These are phyloP conservation scores for Emiliania huxleyi DNA, from an alignment of 78 protist genomes.

Conservation along the genomic window DNA sequence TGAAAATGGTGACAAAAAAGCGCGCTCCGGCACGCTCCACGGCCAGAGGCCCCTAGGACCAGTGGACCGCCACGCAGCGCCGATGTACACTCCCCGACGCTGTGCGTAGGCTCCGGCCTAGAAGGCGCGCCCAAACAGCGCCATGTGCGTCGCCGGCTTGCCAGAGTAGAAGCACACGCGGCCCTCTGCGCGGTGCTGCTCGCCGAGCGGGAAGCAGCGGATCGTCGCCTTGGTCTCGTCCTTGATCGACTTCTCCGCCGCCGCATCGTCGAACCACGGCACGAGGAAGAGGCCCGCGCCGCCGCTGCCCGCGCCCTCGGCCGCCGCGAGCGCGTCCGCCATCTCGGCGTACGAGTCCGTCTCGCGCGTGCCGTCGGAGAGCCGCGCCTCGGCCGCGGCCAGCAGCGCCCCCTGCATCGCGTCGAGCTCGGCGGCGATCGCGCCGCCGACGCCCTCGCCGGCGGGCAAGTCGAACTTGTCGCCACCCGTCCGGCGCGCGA, in stretches of 20 bases:
- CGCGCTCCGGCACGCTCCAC: too few species aligned
- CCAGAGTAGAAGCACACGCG: not conserved
- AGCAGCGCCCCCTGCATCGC: not conserved
- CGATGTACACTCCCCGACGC: too few species aligned
- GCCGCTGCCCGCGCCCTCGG: not conserved
- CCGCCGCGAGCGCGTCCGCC: not conserved
- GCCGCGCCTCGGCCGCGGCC: not conserved
- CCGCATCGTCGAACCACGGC: not conserved
- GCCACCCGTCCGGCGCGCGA: not conserved
- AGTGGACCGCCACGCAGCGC: too few species aligned
- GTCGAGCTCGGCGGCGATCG: not conserved
- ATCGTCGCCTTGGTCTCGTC: constrained; percentile 32
- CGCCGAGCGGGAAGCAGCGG: constrained; percentile 13
- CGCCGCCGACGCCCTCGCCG: not conserved
- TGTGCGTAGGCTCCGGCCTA: too few species aligned
- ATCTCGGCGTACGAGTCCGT: constrained; percentile 8
- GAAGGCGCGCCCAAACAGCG: constrained; percentile 30
- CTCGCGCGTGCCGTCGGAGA: not conserved
- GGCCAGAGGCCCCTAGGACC: too few species aligned
- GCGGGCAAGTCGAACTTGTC: not conserved
- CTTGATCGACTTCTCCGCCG: not conserved
- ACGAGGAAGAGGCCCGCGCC: not conserved
- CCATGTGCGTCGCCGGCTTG: constrained; percentile 25
- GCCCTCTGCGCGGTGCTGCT: constrained; percentile 17
- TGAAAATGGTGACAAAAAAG: too few species aligned